phyloP scores from a whole-genome alignment of 768 basidiomycete genomes.

The Boletus subcaerulescens region DNA sequence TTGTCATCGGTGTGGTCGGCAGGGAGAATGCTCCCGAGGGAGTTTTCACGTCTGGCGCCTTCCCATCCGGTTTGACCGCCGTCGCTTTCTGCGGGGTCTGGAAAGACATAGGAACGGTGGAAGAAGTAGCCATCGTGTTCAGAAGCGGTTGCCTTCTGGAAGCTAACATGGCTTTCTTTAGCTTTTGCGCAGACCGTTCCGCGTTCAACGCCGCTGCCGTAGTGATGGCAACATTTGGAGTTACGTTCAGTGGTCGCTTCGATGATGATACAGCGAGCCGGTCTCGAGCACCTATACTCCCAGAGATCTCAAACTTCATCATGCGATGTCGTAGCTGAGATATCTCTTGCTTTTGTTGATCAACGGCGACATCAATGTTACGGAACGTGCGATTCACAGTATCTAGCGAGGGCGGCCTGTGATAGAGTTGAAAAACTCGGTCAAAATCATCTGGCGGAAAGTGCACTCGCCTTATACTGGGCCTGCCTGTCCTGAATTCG shows the following conservation, averaged over 20 bases:
- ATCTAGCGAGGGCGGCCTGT: constrained; percentile 80
- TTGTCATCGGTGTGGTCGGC: constrained; percentile 21
- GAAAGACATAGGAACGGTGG: constrained; percentile 23
- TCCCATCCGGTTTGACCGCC: constrained; percentile 4
- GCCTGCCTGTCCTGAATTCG: constrained; percentile 58
- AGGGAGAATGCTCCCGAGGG: constrained; percentile 2
- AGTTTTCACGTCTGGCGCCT: not conserved
- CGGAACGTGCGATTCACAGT: constrained; percentile 78
- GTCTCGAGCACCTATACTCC: constrained; percentile 34
- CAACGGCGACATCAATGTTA: constrained; percentile 75
- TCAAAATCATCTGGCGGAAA: not conserved
- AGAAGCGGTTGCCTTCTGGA: constrained; percentile 63
- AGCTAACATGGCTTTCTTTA: constrained; percentile 65
- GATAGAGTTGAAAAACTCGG: not conserved
- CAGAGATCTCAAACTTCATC: constrained; percentile 44
- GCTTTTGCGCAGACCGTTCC: constrained; percentile 65
- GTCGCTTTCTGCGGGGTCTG: constrained; percentile 28
- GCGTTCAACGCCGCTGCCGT: constrained; percentile 82
- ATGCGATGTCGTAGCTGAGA: constrained; percentile 51
- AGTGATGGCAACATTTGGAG: constrained; percentile 65
- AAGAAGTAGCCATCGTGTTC: constrained; percentile 48
- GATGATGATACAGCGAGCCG: constrained; percentile 39
- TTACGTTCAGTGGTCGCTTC: constrained; percentile 43
- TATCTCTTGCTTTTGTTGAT: constrained; percentile 57
- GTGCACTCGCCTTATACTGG: constrained; percentile 54